These are phyloP conservation scores for Amphicarpaea edgeworthii DNA, from an alignment of 306 rosid genomes.

Conservation along the genomic window DNA sequence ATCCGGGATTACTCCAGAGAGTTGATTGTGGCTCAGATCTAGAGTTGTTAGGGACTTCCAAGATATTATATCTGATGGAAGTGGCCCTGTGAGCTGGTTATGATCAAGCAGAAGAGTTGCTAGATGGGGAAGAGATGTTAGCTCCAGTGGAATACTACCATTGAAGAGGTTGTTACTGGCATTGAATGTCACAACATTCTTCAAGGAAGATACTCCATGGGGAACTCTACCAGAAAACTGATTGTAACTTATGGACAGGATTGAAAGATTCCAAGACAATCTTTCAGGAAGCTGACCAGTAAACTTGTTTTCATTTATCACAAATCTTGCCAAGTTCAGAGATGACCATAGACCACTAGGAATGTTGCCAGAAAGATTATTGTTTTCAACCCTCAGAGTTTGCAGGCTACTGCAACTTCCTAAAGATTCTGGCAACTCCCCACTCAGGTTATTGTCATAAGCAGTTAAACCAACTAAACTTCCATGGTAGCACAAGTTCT, in stretches of 20 bases:
- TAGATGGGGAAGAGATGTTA: constrained; percentile 56
- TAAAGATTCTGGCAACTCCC: constrained; percentile 71
- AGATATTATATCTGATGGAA: constrained; percentile 58
- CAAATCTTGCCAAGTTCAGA: constrained; percentile 32
- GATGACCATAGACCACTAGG: constrained; percentile 78
- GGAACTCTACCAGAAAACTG: constrained; percentile 68
- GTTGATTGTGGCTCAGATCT: constrained; percentile 56
- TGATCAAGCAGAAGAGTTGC: constrained; percentile 57
- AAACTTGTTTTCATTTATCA: constrained; percentile 56
- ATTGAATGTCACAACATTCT: constrained; percentile 49
- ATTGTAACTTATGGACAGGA: constrained; percentile 61
- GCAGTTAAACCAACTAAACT: constrained; percentile 57
- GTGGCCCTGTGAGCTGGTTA: constrained; percentile 58
- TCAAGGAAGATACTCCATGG: constrained; percentile 56
- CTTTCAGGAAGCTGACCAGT: constrained; percentile 68
- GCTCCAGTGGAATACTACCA: constrained; percentile 67
- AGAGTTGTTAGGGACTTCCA: constrained; percentile 58
- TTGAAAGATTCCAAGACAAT: constrained; percentile 44
- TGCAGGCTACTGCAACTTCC: constrained; percentile 61
- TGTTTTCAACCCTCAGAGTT: constrained; percentile 41
- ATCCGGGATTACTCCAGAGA: constrained; percentile 62
- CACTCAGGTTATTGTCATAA: constrained; percentile 57
- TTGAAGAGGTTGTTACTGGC: constrained; percentile 66
- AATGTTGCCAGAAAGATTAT: constrained; percentile 60
- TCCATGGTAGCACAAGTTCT: constrained; percentile 58